A percentile compares a stretch with the other conserved stretches of the same genome.
Evolutionary conservation across 2,329 filamentous ascomycete species (phyloP).

Genomic region (Botrytis medusae): DNA sequence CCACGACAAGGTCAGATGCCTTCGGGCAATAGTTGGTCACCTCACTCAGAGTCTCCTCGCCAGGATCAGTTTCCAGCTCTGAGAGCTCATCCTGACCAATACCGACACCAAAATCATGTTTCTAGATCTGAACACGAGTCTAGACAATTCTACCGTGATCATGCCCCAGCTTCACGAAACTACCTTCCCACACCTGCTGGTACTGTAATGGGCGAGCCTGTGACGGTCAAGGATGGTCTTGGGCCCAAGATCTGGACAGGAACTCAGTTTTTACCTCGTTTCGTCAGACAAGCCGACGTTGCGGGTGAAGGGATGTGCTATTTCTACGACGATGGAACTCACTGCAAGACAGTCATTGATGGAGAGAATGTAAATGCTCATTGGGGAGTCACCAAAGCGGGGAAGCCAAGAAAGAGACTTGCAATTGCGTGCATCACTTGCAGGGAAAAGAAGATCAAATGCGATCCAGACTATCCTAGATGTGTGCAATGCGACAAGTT

Average conservation of each 20-base stretch:
- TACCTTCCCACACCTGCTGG: constrained; percentile 34
- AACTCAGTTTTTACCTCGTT: constrained; percentile 65
- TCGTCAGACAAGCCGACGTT: constrained; percentile 63
- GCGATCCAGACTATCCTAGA: constrained; percentile 82
- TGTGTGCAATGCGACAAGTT: constrained; percentile 94
- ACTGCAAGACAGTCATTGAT: constrained; percentile 80
- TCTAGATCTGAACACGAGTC: constrained; percentile 32
- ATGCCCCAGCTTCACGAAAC: constrained; percentile 27
- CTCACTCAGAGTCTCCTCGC: constrained; percentile 32
- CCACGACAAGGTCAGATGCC: constrained; percentile 27
- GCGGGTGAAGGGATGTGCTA: constrained; percentile 80
- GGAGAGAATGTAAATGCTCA: constrained; percentile 85
- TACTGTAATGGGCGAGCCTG: constrained; percentile 32
- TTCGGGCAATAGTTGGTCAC: constrained; percentile 36
- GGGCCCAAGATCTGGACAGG: constrained; percentile 71
- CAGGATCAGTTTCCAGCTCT: constrained; percentile 36
- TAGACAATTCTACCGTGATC: constrained; percentile 32
- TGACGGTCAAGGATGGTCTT: constrained; percentile 55
- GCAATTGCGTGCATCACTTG: constrained; percentile 93
- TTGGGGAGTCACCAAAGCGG: constrained; percentile 92
- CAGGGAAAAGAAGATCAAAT: constrained; percentile 97
- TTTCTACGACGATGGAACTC: constrained; percentile 81
- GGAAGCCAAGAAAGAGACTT: constrained; percentile 86
- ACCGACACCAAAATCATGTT: constrained; percentile 24
- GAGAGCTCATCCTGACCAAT: constrained; percentile 31